Base-by-base conservation (phyloP, 768 basidiomycete species). In the Trichaptum fuscoviolaceum region DNA sequence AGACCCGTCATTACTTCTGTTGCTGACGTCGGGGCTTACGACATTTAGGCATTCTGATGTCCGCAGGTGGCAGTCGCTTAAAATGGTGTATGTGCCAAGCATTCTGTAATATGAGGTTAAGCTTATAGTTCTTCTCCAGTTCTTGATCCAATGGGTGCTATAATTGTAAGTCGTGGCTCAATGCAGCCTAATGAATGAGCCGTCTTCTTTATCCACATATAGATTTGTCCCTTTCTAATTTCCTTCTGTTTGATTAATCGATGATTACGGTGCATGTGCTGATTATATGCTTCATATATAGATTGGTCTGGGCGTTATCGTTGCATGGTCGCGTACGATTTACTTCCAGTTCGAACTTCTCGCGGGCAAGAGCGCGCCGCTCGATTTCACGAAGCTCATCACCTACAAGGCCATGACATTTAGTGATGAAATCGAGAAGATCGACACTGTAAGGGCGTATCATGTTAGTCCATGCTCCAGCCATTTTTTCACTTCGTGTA, bases 391-490 rank as follows among this genome's bases (percentile, higher is more conserved):
- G 63, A 93, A 97, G 72, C 85, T 97, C 36, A 82, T 99, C 73
- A 90, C 91, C 66, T 99, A 98, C 83, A 99, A 99, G 71, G 86
- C 91, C 0, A 85, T 87, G 76, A 98, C 94, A 7, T 99, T 97
- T 78, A 90, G 86, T 72, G 84, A 89, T 7, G 88, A 91, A 35
- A 96, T 99, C 63, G 84, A 89, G 67, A 87, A 91, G 74, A 81
- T 99, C 34, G 96, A 98, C 75, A 95, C 93, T 8, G 93, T 95
- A 66, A 83, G 95, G 66, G 96, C 95, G 15, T 99, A 98, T 72
- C 94, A 97, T 76, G 90, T 89, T 64, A 69, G 89, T 80, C 36
- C 9, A 58, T 23, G 62, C 36, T 36, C 34, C 66, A 63, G 63
- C 91, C 90, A 34, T 90, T 91, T 71, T 63, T 83, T 78, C 64